These are phyloP conservation scores for Mycena kentingensis DNA, from an alignment of 768 basidiomycete genomes.

Conservation along the genomic window DNA sequence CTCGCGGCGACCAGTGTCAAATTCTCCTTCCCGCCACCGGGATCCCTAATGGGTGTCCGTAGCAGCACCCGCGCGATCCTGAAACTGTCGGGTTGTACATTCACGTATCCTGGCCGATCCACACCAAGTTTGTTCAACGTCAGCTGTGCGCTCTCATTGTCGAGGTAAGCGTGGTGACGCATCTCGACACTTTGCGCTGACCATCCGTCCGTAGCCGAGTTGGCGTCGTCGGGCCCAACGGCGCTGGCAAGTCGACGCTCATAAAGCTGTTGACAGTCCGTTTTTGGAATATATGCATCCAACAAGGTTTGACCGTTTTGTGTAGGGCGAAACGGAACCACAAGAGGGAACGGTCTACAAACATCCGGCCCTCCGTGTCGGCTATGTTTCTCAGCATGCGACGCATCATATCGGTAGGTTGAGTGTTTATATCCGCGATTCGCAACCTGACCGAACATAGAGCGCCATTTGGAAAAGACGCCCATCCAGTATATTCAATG, in stretches of 20 bases:
- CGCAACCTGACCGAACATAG: conserved; percentile 38
- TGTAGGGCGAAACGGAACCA: conserved; percentile 85
- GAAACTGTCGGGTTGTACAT: conserved; percentile 89
- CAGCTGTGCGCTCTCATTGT: conserved; percentile 91
- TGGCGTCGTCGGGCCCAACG: conserved; percentile 90
- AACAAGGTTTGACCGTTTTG: conserved; percentile 6
- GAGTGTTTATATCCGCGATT: conserved; percentile 21
- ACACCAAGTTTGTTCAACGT: conserved; percentile 84
- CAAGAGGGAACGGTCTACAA: conserved; percentile 93
- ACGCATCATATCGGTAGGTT: conserved; percentile 87
- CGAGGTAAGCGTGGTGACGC: conserved; percentile 55
- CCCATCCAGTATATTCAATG: conserved; percentile 97
- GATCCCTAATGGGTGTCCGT: conserved; percentile 94
- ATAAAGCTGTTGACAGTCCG: conserved; percentile 89
- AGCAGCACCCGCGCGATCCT: conserved; percentile 95
- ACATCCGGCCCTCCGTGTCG: conserved; percentile 90
- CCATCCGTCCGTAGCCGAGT: conserved; percentile 69
- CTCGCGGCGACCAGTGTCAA: conserved; percentile 91
- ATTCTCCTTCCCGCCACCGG: conserved; percentile 94
- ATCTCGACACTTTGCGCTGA: conserved; percentile 21
- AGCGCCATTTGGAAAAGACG: conserved; percentile 94
- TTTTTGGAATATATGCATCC: conserved; percentile 13
- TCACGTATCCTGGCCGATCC: conserved; percentile 85
- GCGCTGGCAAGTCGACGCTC: conserved; percentile 94
- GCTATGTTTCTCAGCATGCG: conserved; percentile 97